These are phyloP conservation scores for Dissoconium aciculare DNA, from an alignment of 2,329 filamentous ascomycete genomes.

Conservation along the genomic window DNA sequence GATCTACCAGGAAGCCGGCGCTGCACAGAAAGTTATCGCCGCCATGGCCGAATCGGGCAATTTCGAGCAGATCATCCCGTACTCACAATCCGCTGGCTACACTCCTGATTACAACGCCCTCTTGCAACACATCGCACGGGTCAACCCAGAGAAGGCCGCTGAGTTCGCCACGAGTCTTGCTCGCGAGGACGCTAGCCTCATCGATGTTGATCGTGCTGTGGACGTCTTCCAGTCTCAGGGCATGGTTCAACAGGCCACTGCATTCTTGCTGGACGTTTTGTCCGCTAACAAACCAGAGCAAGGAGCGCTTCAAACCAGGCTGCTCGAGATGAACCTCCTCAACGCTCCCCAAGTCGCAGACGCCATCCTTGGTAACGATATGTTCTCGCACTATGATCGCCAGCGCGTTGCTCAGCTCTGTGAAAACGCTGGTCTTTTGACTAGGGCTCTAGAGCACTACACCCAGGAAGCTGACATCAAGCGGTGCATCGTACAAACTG, in stretches of 20 bases:
- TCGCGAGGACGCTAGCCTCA: constrained; percentile 72
- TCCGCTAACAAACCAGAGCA: constrained; percentile 93
- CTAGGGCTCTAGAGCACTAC: constrained; percentile 72
- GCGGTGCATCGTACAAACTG: constrained; percentile 70
- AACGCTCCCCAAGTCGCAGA: constrained; percentile 96
- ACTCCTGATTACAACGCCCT: constrained; percentile 90
- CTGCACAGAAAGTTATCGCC: constrained; percentile 86
- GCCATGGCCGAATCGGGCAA: constrained; percentile 90
- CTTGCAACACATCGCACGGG: constrained; percentile 78
- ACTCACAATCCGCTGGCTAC: constrained; percentile 71
- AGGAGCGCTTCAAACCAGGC: constrained; percentile 77
- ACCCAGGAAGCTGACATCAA: constrained; percentile 83
- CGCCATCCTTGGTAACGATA: constrained; percentile 92
- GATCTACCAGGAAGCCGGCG: constrained; percentile 83
- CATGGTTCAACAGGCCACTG: constrained; percentile 93
- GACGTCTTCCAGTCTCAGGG: constrained; percentile 97
- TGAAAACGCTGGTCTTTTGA: constrained; percentile 69
- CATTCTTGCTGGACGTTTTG: constrained; percentile 90
- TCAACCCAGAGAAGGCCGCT: constrained; percentile 70
- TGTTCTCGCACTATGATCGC: constrained; percentile 97
- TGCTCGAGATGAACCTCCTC: constrained; percentile 95
- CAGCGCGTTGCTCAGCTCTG: constrained; percentile 76
- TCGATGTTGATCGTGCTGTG: constrained; percentile 87
- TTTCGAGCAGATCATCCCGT: constrained; percentile 92
- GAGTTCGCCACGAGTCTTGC: constrained; percentile 90